A percentile compares a stretch with the other conserved stretches of the same genome.
These are phyloP conservation scores for Cerrena zonata DNA, from an alignment of 1,284 basidiomycete genomes.

Conservation along the genomic window DNA sequence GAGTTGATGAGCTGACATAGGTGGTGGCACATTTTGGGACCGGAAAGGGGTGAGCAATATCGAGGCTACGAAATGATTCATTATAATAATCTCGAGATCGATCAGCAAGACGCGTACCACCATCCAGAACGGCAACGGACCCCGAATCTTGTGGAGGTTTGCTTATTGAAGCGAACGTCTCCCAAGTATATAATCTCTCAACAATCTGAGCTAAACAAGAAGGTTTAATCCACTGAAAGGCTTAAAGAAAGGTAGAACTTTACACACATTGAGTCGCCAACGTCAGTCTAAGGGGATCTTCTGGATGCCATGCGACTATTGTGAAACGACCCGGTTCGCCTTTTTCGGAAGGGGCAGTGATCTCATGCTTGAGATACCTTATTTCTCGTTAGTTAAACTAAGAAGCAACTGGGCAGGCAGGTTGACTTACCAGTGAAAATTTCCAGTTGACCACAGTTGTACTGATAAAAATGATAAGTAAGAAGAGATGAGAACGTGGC, in stretches of 20 bases:
- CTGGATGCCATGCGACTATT: constrained; percentile 82
- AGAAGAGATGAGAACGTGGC: background rate
- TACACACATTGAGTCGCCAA: constrained; percentile 65
- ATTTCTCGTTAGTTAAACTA: constrained; percentile 4
- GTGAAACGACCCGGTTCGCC: constrained; percentile 48
- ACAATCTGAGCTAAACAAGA: constrained; percentile 44
- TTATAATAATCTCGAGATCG: background rate
- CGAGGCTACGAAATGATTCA: constrained; percentile 39
- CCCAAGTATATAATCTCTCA: constrained; percentile 70
- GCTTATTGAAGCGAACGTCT: constrained; percentile 62
- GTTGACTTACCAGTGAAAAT: constrained; percentile 81
- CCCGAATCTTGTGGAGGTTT: constrained; percentile 76
- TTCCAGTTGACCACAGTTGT: constrained; percentile 91
- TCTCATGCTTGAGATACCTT: constrained; percentile 89
- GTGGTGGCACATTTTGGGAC: constrained; percentile 89
- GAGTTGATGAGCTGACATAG: constrained; percentile 81
- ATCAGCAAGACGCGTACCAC: constrained; percentile 47
- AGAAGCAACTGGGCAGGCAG: background rate
- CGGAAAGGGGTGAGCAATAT: constrained; percentile 89
- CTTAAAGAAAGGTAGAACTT: background rate
- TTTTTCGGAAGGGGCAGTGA: constrained; percentile 40
- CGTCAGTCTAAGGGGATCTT: constrained; percentile 64
- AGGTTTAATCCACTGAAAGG: constrained; percentile 3
- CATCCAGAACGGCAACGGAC: constrained; percentile 87
- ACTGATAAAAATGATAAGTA: constrained; percentile 40